Percentiles rank a stretch among this genome's conserved stretches.
Conservation (phyloP, 176 grass and related monocot species). For the Carex kokanica region DNA sequence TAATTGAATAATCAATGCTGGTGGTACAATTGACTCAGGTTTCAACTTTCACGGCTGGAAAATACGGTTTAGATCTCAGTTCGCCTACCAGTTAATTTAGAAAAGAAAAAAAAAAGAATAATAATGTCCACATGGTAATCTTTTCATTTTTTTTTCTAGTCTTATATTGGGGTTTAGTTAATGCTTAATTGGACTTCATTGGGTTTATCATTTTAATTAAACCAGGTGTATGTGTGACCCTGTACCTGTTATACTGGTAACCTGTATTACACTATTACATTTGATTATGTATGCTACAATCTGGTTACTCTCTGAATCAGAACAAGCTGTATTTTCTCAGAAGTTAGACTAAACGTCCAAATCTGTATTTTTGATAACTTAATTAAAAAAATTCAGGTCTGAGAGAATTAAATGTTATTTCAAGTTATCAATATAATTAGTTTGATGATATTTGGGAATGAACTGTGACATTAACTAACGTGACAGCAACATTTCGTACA, state of each 20-base stretch:
- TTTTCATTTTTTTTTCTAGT: background rate
- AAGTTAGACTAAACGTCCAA: no score
- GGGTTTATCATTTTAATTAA: background rate
- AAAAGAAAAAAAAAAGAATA: background rate
- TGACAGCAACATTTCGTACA: background rate
- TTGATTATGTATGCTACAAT: background rate
- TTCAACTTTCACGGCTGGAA: conserved; percentile 52
- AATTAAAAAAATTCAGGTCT: no score
- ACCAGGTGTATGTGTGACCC: background rate
- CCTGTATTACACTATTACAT: background rate
- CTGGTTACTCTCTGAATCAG: background rate
- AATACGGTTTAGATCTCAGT: conserved; percentile 62
- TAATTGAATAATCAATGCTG: conserved; percentile 82
- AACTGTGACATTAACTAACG: background rate
- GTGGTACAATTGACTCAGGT: conserved; percentile 69
- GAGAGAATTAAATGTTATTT: no score
- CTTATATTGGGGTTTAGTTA: background rate
- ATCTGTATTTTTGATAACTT: no score
- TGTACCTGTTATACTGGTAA: background rate
- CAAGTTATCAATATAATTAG: no score
- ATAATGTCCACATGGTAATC: background rate
- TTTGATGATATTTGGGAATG: background rate
- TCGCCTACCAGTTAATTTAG: background rate
- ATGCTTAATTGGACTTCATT: background rate
- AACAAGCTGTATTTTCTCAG: background rate